Base-by-base conservation (phyloP, 805 yeast species). In the Komagataella ulmi region DNA sequence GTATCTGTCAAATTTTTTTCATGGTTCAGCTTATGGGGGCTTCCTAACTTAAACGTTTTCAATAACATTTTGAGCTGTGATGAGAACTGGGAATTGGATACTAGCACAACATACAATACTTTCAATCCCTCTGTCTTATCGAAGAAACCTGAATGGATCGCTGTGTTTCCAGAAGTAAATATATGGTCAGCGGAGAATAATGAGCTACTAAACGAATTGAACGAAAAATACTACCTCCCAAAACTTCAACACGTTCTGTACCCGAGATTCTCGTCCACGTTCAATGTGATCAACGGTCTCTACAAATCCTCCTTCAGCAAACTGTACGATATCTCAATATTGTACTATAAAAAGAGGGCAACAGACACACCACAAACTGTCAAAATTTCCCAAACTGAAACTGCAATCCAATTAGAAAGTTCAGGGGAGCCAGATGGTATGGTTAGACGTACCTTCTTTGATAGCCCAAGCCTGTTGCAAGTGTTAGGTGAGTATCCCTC, bases 131-230 rank as follows among this genome's bases (percentile, higher is more conserved):
- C 54, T 62, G 63, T 7, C 58, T 62, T 18, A 58, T 73, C 18
- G 30, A 70, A 3, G 58, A 55, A n/a, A 70, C 72, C 2, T 24
- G 75, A 77, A 56, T 81, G 95, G 87, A 58, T 88, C 0, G 80
- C 82, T 0, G 56, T 86, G 7, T 89, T 89, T 57, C 97, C 97
- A 0, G 97, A 90, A 64, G 96, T 86, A 3, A 85, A 85, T 59
- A 77, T 85, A 6, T 76, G 78, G 63, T 76, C 81, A 0, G 69
- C 74, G 8, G 74, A 74, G 44, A 72, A 72, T 47, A 62, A 69
- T 48, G 56, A 63, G 58, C 50, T 75, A 45, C 95, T 88, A 54
- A 69, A 73, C 45, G 71, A 74, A 30, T 72, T 80, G 54, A 73
- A 82, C 48, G 75, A 74, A 45, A 73, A 74, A 52, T 79, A 74